Evolutionary conservation across 2,329 filamentous ascomycete genomes (phyloP), one percentile per base, ranked within the genome.

Genomic region (Cladophialophora psammophila): DNA sequence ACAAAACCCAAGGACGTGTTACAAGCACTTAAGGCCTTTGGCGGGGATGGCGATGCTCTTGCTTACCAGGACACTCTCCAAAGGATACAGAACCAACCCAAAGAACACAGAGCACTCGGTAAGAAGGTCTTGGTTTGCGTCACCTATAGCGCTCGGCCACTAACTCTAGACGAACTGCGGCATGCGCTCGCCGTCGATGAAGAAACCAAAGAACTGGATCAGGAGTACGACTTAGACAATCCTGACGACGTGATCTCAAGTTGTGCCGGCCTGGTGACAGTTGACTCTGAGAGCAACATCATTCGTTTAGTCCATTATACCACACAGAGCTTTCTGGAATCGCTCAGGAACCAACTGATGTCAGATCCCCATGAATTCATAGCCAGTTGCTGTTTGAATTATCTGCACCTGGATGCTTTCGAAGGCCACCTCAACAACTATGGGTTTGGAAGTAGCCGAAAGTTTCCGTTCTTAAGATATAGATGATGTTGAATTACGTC

Each of bases 231-330:
- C n/a, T 45, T 76, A 12, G 59, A 69, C 32, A 66, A 73, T 26
- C 54, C 66, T 15, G 69, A 70, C 7, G 36, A 62, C 1, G 65
- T 82, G 1, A 64, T 82, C 0, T 78, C 78, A 3, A 73, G 75
- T 1, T 84, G 81, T 64, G 77, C 76, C 36, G 81, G 82, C 0
- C 60, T 85, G 9, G 77, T 84, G 1, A 79, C 76, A 0, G 45
- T 82, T 2, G 80, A 84, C 40, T 64, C 78, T 53, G 69, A 79
- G 52, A 83, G 75, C 56, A 56, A 74, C 18, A 73, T 79, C 32
- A 73, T 84, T 10, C 76, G 80, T 2, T 68, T 84, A 0, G 79
- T 82, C 2, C 82, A 85, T 67, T 81, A 82, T 62, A 84, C 83
- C 0, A 75, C 81, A 1, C 79, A 83, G 52, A 77, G 83, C 45